phyloP scores from a whole-genome alignment of 805 yeast species.

The Saccharomycopsis guyanensis region DNA sequence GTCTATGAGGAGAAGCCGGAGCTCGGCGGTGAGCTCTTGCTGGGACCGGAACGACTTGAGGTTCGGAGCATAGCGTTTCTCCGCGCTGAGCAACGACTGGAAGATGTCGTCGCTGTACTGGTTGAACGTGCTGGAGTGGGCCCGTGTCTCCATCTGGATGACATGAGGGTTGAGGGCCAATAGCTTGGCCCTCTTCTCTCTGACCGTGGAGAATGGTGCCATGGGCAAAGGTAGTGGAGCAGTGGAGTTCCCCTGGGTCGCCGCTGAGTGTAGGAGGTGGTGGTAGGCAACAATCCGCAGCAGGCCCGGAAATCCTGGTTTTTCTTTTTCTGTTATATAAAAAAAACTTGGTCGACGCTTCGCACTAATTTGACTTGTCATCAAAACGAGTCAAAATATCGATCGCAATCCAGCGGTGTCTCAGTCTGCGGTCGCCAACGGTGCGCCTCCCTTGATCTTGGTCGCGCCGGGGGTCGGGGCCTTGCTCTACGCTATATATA shows the following conservation, averaged over 20 bases:
- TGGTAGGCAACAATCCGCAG: too few relatives aligned
- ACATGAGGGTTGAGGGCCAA: conserved; percentile 8
- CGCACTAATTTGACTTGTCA: background rate
- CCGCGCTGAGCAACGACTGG: background rate
- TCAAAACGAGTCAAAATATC: background rate
- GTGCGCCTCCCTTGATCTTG: too few relatives aligned
- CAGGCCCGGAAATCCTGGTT: too few relatives aligned
- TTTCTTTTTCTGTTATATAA: too few relatives aligned
- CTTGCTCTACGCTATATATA: too few relatives aligned
- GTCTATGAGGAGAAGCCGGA: conserved; percentile 10
- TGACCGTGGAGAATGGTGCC: background rate
- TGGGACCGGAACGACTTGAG: conserved; percentile 10
- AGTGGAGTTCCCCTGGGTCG: too few relatives aligned
- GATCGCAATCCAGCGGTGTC: too few relatives aligned
- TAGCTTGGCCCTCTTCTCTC: background rate
- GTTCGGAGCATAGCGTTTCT: conserved; percentile 4
- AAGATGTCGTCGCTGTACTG: conserved; percentile 14
- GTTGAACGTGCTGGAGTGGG: conserved; percentile 10
- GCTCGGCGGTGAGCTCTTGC: conserved; percentile 10
- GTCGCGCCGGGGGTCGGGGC: too few relatives aligned
- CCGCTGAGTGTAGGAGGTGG: too few relatives aligned
- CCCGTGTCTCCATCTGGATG: conserved; percentile 5
- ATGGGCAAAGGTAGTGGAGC: too few relatives aligned
- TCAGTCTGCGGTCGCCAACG: too few relatives aligned
- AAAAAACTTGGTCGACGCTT: background rate